Conservation (phyloP, 1,284 basidiomycete genomes). For the Amylostereum chailletii region DNA sequence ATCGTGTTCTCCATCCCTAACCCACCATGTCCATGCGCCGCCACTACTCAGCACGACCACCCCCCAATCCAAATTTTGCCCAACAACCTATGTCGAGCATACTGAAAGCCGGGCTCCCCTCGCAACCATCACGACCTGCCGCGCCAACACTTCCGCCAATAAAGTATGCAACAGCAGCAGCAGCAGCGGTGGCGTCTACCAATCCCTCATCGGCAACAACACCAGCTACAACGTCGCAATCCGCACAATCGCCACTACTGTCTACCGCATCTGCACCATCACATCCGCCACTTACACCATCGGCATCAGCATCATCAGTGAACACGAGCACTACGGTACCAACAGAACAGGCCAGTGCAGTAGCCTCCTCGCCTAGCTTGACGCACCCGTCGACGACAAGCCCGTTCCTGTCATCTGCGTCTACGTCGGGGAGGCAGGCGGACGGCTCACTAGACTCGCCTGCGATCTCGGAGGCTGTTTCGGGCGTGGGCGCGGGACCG, state of each 20-base stretch:
- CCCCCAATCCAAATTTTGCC: constrained; percentile 73
- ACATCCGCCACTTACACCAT: constrained; percentile 17
- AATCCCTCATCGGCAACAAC: constrained; percentile 10
- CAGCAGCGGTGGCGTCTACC: constrained; percentile 64
- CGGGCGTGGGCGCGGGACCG: constrained; percentile 38
- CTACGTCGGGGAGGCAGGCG: constrained; percentile 53
- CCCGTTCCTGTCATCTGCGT: constrained; percentile 70
- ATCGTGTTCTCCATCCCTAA: constrained; percentile 12
- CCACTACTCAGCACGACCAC: constrained; percentile 42
- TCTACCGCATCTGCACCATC: constrained; percentile 8
- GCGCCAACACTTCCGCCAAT: constrained; percentile 64
- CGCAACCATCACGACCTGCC: constrained; percentile 40
- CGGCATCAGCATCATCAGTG: constrained; percentile 20
- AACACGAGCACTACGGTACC: constrained; percentile 18
- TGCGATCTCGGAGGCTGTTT: constrained; percentile 58
- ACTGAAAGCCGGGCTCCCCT: constrained; percentile 57
- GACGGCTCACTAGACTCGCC: constrained; percentile 71
- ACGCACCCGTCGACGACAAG: constrained; percentile 75
- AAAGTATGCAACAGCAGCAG: constrained; percentile 87
- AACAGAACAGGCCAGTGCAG: constrained; percentile 41
- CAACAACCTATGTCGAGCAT: constrained; percentile 78
- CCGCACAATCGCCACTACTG: constrained; percentile 7
- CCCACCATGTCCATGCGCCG: constrained; percentile 3
- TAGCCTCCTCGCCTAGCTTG: constrained; percentile 64
- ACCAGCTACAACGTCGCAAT: constrained; percentile 11